Evolutionary conservation across 2,329 filamentous ascomycete genomes (phyloP).

Genomic region (Aspergillus brasiliensis): DNA sequence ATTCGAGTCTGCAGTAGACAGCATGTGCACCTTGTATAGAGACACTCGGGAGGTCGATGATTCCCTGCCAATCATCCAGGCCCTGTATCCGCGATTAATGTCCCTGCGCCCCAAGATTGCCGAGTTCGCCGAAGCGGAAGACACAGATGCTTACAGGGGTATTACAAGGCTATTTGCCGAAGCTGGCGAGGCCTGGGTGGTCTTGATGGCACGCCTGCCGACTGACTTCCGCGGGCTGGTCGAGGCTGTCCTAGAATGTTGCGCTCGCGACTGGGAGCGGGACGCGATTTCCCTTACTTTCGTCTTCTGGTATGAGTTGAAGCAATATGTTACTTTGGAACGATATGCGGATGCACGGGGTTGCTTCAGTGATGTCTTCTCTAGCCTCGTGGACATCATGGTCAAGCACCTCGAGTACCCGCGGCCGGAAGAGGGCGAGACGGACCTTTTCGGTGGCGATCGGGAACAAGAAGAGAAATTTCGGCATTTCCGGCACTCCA

Average conservation of each 20-base stretch:
- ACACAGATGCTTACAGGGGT: constrained; percentile 82
- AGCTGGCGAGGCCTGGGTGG: constrained; percentile 91
- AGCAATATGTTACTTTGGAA: constrained; percentile 91
- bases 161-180: constrained; percentile 89
- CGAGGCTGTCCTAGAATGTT: constrained; percentile 89
- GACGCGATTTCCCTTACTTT: constrained; percentile 95
- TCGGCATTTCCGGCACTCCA: constrained; percentile 90
- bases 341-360: constrained; percentile 81
- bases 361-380: constrained; percentile 78
- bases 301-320: constrained; percentile 97
- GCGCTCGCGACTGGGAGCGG: constrained; percentile 79
- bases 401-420: constrained; percentile 89
- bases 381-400: constrained; percentile 88
- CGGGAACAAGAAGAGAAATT: constrained; percentile 96
- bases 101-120: constrained; percentile 74
- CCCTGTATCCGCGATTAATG: constrained; percentile 79
- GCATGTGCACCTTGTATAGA: constrained; percentile 84
- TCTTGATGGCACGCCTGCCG: constrained; percentile 84
- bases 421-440: constrained; percentile 70
- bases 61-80: constrained; percentile 76
- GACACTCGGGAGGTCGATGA: constrained; percentile 95
- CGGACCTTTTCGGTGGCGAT: constrained; percentile 92
- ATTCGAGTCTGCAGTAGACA: constrained; percentile 87
- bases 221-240: constrained; percentile 80
- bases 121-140: constrained; percentile 75